These are phyloP conservation scores for Saccharomycopsis fermentans DNA, from an alignment of 805 yeast genomes.

Conservation along the genomic window DNA sequence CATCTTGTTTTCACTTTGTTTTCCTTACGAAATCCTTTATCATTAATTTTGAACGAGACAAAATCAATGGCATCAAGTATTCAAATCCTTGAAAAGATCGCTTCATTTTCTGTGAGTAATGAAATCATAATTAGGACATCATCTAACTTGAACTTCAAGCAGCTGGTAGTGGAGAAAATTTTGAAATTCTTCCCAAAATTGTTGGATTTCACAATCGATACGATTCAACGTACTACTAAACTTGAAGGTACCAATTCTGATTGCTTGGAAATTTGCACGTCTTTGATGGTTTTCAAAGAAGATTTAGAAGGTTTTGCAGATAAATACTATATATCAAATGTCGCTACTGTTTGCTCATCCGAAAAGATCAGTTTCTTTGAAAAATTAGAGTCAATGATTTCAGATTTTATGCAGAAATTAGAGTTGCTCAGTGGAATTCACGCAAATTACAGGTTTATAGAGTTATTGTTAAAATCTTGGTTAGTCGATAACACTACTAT, in stretches of 20 bases:
- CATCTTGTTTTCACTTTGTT: constrained; percentile 53
- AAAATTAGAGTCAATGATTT: constrained; percentile 23
- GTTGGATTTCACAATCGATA: constrained; percentile 26
- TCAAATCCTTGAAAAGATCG: constrained; percentile 14
- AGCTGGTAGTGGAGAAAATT: background rate
- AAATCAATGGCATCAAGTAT: constrained; percentile 18
- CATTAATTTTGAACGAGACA: constrained; percentile 13
- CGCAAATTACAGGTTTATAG: constrained; percentile 33
- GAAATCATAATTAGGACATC: constrained; percentile 1
- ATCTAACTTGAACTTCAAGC: background rate
- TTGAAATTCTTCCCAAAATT: constrained; percentile 30
- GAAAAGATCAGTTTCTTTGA: constrained; percentile 11
- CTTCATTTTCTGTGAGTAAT: constrained; percentile 7
- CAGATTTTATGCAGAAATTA: constrained; percentile 24
- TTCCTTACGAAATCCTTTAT: constrained; percentile 40
- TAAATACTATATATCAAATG: background rate
- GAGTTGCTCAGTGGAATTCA: constrained; percentile 28
- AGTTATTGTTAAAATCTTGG: constrained; percentile 41
- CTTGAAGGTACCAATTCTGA: background rate
- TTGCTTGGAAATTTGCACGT: background rate
- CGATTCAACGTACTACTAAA: constrained; percentile 12
- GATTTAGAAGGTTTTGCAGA: background rate
- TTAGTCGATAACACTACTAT: constrained; percentile 20
- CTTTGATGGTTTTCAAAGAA: background rate
- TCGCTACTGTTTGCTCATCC: background rate